phyloP scores from a whole-genome alignment of 2,329 filamentous ascomycete genomes.

The Cercospora nicotianae region DNA sequence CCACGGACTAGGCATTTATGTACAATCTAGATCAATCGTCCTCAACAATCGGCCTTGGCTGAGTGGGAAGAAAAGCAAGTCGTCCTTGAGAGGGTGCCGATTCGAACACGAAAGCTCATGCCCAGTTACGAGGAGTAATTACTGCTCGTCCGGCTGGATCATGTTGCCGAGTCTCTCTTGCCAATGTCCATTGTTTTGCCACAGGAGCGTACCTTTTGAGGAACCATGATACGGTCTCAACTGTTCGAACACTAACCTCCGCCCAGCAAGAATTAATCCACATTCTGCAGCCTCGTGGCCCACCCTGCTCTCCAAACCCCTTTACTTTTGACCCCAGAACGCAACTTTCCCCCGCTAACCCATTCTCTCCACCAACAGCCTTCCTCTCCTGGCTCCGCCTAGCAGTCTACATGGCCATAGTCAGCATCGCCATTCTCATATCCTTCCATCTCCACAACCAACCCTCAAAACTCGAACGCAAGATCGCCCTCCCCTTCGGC shows the following conservation, averaged over 20 bases:
- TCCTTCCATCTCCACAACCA: conserved; percentile 84
- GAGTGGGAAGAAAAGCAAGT: not conserved
- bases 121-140: too few relatives aligned
- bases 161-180: not conserved
- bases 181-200: not conserved
- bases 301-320: not conserved
- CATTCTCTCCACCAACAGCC: conserved; percentile 29
- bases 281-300: not conserved
- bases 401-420: conserved; percentile 85
- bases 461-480: conserved; percentile 69
- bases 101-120: not conserved
- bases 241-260: not conserved
- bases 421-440: conserved; percentile 84
- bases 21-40: not conserved
- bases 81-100: not conserved
- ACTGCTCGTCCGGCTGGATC: too few relatives aligned
- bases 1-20: not conserved
- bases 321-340: not conserved
- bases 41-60: not conserved
- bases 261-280: not conserved
- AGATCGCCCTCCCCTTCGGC: conserved; percentile 79
- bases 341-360: not conserved
- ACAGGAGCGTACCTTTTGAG: not conserved
- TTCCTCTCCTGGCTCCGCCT: conserved; percentile 92
- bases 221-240: too few relatives aligned